These are phyloP conservation scores for Fusarium sp. DNA, from an alignment of 2,329 filamentous ascomycete species.

Conservation along the genomic window DNA sequence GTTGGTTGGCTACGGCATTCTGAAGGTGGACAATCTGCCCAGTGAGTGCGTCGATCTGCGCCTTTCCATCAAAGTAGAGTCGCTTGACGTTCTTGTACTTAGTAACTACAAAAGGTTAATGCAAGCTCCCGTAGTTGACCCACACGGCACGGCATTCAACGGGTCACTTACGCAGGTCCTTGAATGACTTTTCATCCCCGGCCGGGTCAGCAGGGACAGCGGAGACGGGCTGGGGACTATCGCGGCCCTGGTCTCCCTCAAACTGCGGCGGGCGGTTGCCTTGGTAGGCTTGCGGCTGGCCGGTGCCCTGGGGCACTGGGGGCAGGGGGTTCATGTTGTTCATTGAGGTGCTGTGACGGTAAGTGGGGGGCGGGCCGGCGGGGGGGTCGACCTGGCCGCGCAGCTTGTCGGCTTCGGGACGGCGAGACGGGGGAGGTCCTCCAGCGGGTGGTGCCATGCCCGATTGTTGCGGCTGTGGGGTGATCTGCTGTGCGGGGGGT, in stretches of 20 bases:
- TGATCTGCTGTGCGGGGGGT: constrained; percentile 46
- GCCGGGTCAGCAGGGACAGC: constrained; percentile 49
- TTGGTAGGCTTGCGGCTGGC: constrained; percentile 54
- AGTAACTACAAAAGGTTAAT: constrained; percentile 68
- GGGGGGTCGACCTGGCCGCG: constrained; percentile 58
- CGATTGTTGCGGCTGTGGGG: constrained; percentile 47
- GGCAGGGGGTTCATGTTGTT: constrained; percentile 59
- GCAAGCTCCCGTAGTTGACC: background rate
- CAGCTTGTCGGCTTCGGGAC: constrained; percentile 63
- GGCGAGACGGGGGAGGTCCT: constrained; percentile 58
- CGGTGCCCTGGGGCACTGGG: constrained; percentile 50
- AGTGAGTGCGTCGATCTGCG: constrained; percentile 89
- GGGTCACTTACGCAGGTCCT: constrained; percentile 64
- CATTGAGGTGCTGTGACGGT: constrained; percentile 63
- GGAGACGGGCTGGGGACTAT: constrained; percentile 66
- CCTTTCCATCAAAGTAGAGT: constrained; percentile 95
- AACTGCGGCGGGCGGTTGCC: constrained; percentile 56
- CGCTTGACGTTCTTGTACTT: constrained; percentile 99
- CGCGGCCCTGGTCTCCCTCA: constrained; percentile 64
- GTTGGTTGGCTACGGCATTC: constrained; percentile 96
- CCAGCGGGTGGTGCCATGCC: constrained; percentile 62
- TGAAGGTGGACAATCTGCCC: constrained; percentile 93
- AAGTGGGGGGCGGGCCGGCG: constrained; percentile 63
- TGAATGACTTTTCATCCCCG: constrained; percentile 67
- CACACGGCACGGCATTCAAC: background rate